A percentile compares a stretch with the other conserved stretches of the same genome.
Conservation (phyloP, 768 basidiomycete species). For the Suillus paluster region DNA sequence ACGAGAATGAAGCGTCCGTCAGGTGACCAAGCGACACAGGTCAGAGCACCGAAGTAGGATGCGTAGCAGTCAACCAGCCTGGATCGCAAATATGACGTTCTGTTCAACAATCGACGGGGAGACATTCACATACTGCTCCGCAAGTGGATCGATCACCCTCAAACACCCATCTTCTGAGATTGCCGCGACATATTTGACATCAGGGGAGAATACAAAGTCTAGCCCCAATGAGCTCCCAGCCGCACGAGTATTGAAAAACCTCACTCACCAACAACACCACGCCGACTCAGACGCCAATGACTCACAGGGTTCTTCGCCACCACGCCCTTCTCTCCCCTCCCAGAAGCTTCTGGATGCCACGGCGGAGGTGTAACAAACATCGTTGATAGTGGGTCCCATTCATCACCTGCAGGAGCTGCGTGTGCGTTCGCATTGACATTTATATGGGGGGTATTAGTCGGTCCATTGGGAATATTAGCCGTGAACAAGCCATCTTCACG, state of each 20-base stretch:
- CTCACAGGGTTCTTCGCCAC: constrained; percentile 73
- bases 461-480: constrained; percentile 46
- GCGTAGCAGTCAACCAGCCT: constrained; percentile 94
- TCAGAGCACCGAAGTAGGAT: constrained; percentile 93
- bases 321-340: constrained; percentile 68
- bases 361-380: constrained; percentile 84
- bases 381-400: constrained; percentile 45
- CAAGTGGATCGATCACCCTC: constrained; percentile 85
- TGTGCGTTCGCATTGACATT: no score
- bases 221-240: constrained; percentile 10
- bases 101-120: constrained; percentile 9
- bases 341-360: constrained; percentile 71
- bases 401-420: no score
- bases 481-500: no score
- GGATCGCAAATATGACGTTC: background rate
- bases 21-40: constrained; percentile 92
- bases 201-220: constrained; percentile 95
- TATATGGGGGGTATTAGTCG: constrained; percentile 18
- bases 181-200: constrained; percentile 87
- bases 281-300: constrained; percentile 82
- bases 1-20: constrained; percentile 93
- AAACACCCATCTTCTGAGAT: constrained; percentile 93
- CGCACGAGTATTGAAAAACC: background rate
- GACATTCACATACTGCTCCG: constrained; percentile 74
- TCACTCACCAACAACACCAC: constrained; percentile 63